Evolutionary conservation across 768 basidiomycete species (phyloP), one percentile per base, ranked within the genome.

Genomic region (Paxillus rubicundulus): DNA sequence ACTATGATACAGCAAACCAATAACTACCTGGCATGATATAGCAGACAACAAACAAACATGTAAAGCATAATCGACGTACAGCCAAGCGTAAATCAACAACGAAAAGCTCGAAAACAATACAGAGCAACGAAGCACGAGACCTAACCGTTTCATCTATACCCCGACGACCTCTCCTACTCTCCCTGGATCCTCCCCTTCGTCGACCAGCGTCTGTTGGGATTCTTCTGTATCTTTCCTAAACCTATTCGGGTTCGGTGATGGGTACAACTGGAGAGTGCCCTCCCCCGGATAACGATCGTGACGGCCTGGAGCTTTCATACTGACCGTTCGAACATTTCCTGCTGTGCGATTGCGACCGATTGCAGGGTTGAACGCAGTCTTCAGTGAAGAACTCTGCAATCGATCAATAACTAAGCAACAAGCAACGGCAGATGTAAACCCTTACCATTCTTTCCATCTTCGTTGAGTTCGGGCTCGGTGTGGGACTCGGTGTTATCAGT

Each of bases 281-380:
- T 65, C 60, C 18, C 65, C 66, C 0, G 61, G 37, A 49, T 53
- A 62, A 2, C 6, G 41, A 21, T 37, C 34, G 10, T 27, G 14
- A 14, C 41, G 47, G 1, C 38, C 24, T 3, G 50, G 39, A 10
- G 9, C 44, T 12, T 27, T 48, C 52, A 50, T 47, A 20, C 59
- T 64, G 16, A 62, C 52, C 6, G 57, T 45, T 39, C 46, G 32
- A 28, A 47, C 18, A 28, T 47, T 39, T 6, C 16, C 44, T 13
- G 20, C 21, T 27, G 56, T 36, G 33, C 45, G 45, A 38, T 43
- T 28, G 28, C 49, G 53, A 28, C 17, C 37, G 37, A 39, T 30
- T 14, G 40, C 55, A 17, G 52, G 42, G 39, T 40, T 16, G 17
- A 57, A 53, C 12, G 49, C 46, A 33, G 33, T 18, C 18, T 52